Base-by-base conservation (phyloP, 345 rosid species). In the Pistacia integerrima region DNA sequence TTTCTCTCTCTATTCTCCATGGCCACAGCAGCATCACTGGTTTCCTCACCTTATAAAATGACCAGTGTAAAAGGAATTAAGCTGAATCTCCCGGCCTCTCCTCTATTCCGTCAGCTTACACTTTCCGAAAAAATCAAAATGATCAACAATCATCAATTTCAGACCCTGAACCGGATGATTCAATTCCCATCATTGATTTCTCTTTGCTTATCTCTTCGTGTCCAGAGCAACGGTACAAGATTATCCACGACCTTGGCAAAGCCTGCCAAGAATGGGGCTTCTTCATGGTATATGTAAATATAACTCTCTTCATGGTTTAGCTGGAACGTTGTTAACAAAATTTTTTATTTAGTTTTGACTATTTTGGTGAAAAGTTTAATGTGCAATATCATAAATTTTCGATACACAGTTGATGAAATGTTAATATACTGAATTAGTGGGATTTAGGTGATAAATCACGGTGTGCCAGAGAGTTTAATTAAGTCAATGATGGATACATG, bases 261-360 rank as follows among this genome's bases (percentile, higher is more conserved):
- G 94, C 92, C 65, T 90, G 94, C 44, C 80, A 70, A 25, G 86
- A 86, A 9, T 89, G 87, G 93, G 93, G 93, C 33, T 87, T 89
- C 83, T 89, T 89, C 82, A 80, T 79, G 93, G 93, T 87, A 83
- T 14, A 11, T 51, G 18, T 30, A 38, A 1, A 5, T 57, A 18
- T 58, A 20, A n/a, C 46, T 8, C 46, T 41, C 46, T 0, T 41
- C 46, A 7, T 41, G 8, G 6, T 58, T 58, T 2, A 58, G 35
- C 64, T 57, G 20, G 25, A 16, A 11, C 12, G 46, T 41, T 41
- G 46, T 41, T 41, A 41, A 38, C 0, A 38, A 0, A 4, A 4
- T 2, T 12, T 20, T 64, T 9, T 1, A 0, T 2, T 44, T 4
- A 38, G 7, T 38, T 38, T 6, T 4, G 41, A 2, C 41, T 38